Evolutionary conservation across 345 rosid species (phyloP), one percentile per base, ranked within the genome.

Genomic region (Brassica nigra): DNA sequence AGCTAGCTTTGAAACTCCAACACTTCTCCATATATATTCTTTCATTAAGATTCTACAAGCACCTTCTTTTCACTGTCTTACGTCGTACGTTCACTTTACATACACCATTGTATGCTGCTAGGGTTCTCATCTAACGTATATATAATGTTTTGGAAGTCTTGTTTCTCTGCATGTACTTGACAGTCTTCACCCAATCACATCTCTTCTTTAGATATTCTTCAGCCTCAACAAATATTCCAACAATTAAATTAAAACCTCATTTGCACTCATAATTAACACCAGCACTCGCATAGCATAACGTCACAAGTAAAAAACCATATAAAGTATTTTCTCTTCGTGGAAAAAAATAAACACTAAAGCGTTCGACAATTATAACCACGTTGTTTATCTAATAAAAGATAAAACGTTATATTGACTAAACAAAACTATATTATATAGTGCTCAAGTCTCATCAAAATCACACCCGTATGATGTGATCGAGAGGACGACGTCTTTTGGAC

Each of bases 401-500:
- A 34, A 71, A 78, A 30, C 44, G 62, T 30, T 44, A 68, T 66
- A 37, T 4, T 36, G 7, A 11, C 12, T 1, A 23, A 10, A 47
- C 10, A 23, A 8, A 14, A 47, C 2, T 65, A 27, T n/a, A 58
- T 20, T 11, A 78, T 54, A 64, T 71, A 78, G 65, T 55, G 81
- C 28, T 71, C 20, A 65, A 29, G 73, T 70, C 76, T 71, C 33
- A 73, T 52, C 67, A 72, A 59, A 73, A 73, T 78, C 71, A 81
- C 62, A 85, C 84, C 72, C 78, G 78, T 63, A 87, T 67, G 76
- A 90, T 84, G 31, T 89, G 92, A 75, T 92, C 94, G n/a, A 88
- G 73, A 3, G 80, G 85, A 75, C 97, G 86, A 71, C 99, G 82
- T 73, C 98, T 85, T 79, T 93, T 95, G 1, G 94, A 86, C 31